Conservation (phyloP, 495 filamentous ascomycete species). For the Penicillium pancosmium region DNA sequence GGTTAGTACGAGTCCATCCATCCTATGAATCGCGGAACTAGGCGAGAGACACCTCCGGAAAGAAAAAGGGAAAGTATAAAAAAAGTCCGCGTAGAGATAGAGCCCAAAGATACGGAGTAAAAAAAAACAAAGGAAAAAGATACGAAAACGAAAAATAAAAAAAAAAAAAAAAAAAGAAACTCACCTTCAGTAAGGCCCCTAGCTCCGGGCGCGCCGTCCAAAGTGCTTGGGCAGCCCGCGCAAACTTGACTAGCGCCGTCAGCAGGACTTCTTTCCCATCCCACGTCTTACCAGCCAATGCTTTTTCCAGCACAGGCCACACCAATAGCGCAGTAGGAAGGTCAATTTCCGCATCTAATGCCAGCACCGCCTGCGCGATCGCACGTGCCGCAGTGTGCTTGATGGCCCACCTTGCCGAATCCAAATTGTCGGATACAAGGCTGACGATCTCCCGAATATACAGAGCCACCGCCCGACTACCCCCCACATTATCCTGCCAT, state of each 20-base stretch:
- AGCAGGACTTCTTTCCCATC: slow-evolving; percentile 89
- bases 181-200: slow-evolving; percentile 56
- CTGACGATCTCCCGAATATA: slow-evolving; percentile 81
- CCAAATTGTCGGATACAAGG: slow-evolving; percentile 65
- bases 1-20: slow-evolving; percentile 10
- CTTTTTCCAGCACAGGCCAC: slow-evolving; percentile 82
- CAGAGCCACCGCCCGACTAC: slow-evolving; percentile 75
- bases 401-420: slow-evolving; percentile 81
- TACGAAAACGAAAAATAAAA: background rate
- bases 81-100: background rate
- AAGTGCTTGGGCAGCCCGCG: slow-evolving; percentile 58
- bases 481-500: slow-evolving; percentile 89
- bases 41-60: background rate
- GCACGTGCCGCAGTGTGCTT: slow-evolving; percentile 85
- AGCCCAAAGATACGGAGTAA: background rate
- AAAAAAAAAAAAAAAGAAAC: slow-evolving; percentile 20
- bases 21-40: slow-evolving; percentile 1
- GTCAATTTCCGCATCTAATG: slow-evolving; percentile 60
- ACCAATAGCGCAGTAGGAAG: slow-evolving; percentile 60
- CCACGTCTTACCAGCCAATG: slow-evolving; percentile 86
- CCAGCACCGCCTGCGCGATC: slow-evolving; percentile 70
- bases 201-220: slow-evolving; percentile 57
- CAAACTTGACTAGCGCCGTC: slow-evolving; percentile 80
- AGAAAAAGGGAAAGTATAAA: slow-evolving; percentile 8
- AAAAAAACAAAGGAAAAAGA: background rate